Base-by-base conservation (phyloP, 345 rosid genomes). In the Jatropha curcas region DNA sequence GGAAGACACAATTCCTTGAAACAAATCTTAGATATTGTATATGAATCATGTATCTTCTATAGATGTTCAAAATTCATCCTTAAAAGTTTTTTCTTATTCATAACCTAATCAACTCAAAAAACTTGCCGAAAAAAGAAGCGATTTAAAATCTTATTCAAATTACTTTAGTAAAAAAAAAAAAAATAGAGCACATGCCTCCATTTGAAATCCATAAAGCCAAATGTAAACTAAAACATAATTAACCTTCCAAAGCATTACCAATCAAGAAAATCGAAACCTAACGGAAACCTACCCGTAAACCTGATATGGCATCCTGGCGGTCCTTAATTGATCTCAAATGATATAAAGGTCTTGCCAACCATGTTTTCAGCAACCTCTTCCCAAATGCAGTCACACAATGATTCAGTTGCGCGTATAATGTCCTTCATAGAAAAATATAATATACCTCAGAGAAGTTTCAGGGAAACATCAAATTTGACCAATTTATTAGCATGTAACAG, bases 281-380 rank as follows among this genome's bases (percentile, higher is more conserved):
- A 34, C 41, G 52, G 59, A 77, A 77, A 77, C 88, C 74, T 83
- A 91, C 99, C 87, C 79, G 88, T 65, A 95, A 73, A 70, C 87
- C 89, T 62, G 92, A 87, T 71, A 92, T 84, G 83, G 99, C 97
- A 88, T 92, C 96, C 78, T 92, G 99, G 35, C 99, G 97, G 70
- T 91, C 97, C 84, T 84, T 88, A 70, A 95, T 91, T 71, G 87
- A 81, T 80, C 70, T 81, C 10, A 66, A 51, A 71, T 86, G 79
- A 81, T 88, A 92, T 77, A 92, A 83, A 71, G 98, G 99, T 77
- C 99, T 87, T 65, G 98, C 98, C 58, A 95, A 86, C 99, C 99
- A 95, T 79, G 86, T 82, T 80, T 83, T 95, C 67, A 95, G 90
- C 78, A 95, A 77, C 80, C 99, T 89, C 83, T 91, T 95, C 78